A percentile compares a stretch with the other conserved stretches of the same genome.
Conservation (phyloP, 108 stramenopile genomes). For the Pseudonitzschia multiseries region DNA sequence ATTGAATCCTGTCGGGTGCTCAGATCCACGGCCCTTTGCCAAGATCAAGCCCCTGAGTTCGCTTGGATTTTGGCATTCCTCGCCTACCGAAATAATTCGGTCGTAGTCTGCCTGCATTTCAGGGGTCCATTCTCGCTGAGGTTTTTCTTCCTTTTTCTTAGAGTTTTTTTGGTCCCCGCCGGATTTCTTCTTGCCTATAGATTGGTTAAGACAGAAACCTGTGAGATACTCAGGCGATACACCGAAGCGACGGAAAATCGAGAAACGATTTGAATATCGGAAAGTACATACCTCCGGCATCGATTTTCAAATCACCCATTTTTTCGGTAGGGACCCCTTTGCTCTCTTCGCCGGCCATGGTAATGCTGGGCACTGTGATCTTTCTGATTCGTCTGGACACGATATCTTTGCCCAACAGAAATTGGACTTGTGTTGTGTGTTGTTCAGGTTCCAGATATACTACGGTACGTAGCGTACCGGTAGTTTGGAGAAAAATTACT, state of each 20-base stretch:
- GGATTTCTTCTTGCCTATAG: background rate
- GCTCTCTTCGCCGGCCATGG: conserved; percentile 11
- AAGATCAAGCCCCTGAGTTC: conserved; percentile 64
- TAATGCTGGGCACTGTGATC: background rate
- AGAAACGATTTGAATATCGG: background rate
- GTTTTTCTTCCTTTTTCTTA: conserved; percentile 30
- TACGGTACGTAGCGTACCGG: no score
- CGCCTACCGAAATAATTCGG: conserved; percentile 79
- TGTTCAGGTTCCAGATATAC: background rate
- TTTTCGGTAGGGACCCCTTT: conserved; percentile 10
- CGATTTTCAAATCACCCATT: conserved; percentile 13
- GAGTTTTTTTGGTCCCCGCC: no score
- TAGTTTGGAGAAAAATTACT: background rate
- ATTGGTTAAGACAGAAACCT: background rate
- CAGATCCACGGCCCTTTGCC: conserved; percentile 73
- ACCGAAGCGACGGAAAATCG: background rate
- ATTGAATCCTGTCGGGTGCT: conserved; percentile 53
- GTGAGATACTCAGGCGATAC: background rate
- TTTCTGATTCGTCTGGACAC: background rate
- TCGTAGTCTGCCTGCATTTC: conserved; percentile 72
- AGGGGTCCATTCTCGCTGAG: conserved; percentile 60
- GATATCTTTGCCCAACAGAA: background rate
- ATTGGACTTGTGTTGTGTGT: no score
- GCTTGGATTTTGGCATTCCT: conserved; percentile 79
- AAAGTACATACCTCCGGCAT: conserved; percentile 13